Base-by-base conservation (phyloP, 306 rosid genomes). In the Quercus aquifolioides region DNA sequence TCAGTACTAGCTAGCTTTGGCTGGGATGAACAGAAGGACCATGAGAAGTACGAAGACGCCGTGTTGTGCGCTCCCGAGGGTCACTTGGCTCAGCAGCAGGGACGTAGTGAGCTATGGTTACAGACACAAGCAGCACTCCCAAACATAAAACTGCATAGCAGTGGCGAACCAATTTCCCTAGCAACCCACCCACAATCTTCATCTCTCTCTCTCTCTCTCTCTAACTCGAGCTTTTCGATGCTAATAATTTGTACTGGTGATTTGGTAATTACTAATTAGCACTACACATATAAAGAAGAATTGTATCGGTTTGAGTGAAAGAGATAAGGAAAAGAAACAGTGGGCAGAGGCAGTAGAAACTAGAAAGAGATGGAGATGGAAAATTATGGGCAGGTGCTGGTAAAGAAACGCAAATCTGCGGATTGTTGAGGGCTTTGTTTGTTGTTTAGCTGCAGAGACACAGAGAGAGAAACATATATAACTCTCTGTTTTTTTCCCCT, bases 91-190 rank as follows among this genome's bases (percentile, higher is more conserved):
- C 71, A 2, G n/a, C 52, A 30, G 55, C 59, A 18, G 23, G 17
- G 5, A 76, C 82, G 51, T 46, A 83, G 81, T 74, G 87, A 72
- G 71, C 71, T 5, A 85, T 54, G 6, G 81, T 73, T 33, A 76
- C 81, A 31, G 74, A 64, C 20, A 88, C 31, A 69, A 85, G 80
- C 19, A 80, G 31, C 35, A 88, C 84, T 35, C 87, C 86, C 75
- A 88, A 68, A 33, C 87, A 88, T 80, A 85, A 8, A n/a, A 85
- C 80, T 3, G 89, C 89, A 31, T 83, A 87, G 78, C 80, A 85
- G 13, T 69, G 87, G 25, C 84, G 65, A 20, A 74, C 84, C 35
- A 87, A 4, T 65, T 56, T 82, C 30, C 80, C 80, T 12, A 80
- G 68, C 17, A 83, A 30, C 10, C 72, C 79, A 15, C 28, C 76